Evolutionary conservation across 208 protist genomes (phyloP).

Genomic region (Entamoeba histolytica): DNA sequence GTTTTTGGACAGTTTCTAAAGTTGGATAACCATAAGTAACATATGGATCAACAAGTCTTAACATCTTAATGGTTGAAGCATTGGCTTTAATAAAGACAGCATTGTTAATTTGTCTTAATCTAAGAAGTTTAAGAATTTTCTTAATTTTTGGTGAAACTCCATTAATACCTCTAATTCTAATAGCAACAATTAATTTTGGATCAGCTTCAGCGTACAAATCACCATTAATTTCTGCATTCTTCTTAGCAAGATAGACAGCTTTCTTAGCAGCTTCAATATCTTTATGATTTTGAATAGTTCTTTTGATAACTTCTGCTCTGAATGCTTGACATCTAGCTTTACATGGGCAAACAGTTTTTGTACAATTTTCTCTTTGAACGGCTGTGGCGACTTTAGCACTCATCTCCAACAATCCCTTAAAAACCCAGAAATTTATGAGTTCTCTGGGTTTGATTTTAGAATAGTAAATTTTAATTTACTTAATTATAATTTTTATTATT

Average conservation of each 20-base stretch:
- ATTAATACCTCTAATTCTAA: constrained; percentile 95
- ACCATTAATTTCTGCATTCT: constrained; percentile 59
- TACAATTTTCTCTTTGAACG: not conserved
- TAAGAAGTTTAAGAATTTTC: constrained; percentile 92
- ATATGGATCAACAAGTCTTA: constrained; percentile 87
- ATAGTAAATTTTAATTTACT: not conserved
- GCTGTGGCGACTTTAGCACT: not conserved
- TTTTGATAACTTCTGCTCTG: not conserved
- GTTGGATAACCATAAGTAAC: constrained; percentile 93
- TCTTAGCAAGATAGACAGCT: constrained; percentile 50
- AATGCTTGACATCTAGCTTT: not conserved
- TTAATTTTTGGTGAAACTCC: constrained; percentile 74
- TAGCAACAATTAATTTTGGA: constrained; percentile 90
- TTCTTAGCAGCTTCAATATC: constrained; percentile 72
- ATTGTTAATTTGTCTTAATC: constrained; percentile 74
- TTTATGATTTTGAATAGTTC: constrained; percentile 61
- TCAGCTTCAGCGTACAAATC: constrained; percentile 78
- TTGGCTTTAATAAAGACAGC: constrained; percentile 93
- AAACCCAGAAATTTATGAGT: not conserved
- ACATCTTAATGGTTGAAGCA: constrained; percentile 95
- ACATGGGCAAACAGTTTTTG: not conserved
- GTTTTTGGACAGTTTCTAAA: no score
- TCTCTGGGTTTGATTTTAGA: not conserved
- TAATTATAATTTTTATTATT: not conserved
- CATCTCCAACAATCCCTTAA: not conserved